Evolutionary conservation across 2,329 filamentous ascomycete species (phyloP).

Genomic region (Lomentospora prolificans): DNA sequence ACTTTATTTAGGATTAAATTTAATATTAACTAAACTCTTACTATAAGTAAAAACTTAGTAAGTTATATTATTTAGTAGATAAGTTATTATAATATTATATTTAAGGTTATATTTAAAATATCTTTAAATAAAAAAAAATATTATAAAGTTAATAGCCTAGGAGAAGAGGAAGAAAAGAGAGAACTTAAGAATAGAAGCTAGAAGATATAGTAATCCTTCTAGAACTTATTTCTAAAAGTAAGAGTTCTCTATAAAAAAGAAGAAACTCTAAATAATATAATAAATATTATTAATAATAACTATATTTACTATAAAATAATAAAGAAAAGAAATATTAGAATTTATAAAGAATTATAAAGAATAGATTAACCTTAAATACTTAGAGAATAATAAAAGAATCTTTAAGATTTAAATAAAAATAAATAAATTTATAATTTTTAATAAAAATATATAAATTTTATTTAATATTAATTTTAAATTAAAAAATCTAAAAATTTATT

Average conservation of each 20-base stretch:
- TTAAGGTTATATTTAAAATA: slow-evolving; percentile 1
- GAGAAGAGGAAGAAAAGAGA: too few relatives aligned
- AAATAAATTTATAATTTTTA: slow-evolving; percentile 5
- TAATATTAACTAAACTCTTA: neutral
- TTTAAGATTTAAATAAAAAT: too few relatives aligned
- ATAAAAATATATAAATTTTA: neutral
- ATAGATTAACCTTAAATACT: neutral
- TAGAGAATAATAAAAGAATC: too few relatives aligned
- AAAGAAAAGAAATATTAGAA: slow-evolving; percentile 4
- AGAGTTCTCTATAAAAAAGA: neutral
- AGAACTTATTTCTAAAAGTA: neutral
- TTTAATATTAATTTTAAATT: too few relatives aligned
- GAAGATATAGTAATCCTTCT: too few relatives aligned
- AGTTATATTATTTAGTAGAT: too few relatives aligned
- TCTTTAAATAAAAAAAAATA: slow-evolving; percentile 1
- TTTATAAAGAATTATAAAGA: slow-evolving; percentile 2
- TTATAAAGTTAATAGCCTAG: neutral
- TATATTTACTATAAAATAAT: slow-evolving; percentile 9
- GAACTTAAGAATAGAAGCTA: too few relatives aligned
- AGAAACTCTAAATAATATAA: slow-evolving; percentile 3
- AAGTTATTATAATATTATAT: too few relatives aligned
- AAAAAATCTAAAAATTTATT: too few relatives aligned
- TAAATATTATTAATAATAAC: slow-evolving; percentile 5
- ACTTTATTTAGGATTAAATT: slow-evolving; percentile 2
- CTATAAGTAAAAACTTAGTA: slow-evolving; percentile 4